Evolutionary conservation across 2,329 filamentous ascomycete genomes (phyloP).

Genomic region (Xylariaceae sp.): DNA sequence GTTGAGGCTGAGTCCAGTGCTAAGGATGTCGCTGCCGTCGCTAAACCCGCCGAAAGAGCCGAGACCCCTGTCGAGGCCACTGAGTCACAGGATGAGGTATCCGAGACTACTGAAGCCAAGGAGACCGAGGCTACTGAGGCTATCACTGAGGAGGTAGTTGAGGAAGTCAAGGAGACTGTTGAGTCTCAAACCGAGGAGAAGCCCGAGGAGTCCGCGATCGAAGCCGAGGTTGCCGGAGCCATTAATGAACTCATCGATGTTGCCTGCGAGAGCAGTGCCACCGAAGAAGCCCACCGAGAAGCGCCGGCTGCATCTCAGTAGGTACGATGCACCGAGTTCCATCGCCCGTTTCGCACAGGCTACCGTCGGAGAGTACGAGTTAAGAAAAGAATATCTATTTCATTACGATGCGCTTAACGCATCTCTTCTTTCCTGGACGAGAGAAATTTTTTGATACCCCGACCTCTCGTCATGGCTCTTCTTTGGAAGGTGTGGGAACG

Average conservation of each 20-base stretch:
- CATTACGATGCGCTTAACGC: neutral
- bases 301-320: conserved; percentile 9
- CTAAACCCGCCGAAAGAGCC: conserved; percentile 6
- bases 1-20: conserved; percentile 2
- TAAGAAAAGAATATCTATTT: neutral
- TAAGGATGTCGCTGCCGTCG: conserved; percentile 7
- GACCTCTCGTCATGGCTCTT: conserved; percentile 13
- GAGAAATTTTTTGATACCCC: conserved; percentile 18
- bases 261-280: neutral
- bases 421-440: conserved; percentile 6
- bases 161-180: neutral
- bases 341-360: conserved; percentile 5
- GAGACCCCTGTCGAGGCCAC: conserved; percentile 20
- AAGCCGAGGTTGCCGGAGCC: neutral
- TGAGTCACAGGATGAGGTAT: conserved; percentile 19
- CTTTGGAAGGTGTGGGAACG: neutral
- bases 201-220: neutral
- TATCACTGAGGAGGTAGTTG: conserved; percentile 1
- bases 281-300: conserved; percentile 3
- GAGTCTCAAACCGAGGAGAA: neutral
- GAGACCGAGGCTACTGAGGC: conserved; percentile 2
- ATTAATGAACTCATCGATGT: neutral
- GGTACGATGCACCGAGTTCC: conserved; percentile 7
- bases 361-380: conserved; percentile 5
- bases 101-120: conserved; percentile 7